phyloP scores from a whole-genome alignment of 352 stramenopile species.

The Phytophthora podocarpi region DNA sequence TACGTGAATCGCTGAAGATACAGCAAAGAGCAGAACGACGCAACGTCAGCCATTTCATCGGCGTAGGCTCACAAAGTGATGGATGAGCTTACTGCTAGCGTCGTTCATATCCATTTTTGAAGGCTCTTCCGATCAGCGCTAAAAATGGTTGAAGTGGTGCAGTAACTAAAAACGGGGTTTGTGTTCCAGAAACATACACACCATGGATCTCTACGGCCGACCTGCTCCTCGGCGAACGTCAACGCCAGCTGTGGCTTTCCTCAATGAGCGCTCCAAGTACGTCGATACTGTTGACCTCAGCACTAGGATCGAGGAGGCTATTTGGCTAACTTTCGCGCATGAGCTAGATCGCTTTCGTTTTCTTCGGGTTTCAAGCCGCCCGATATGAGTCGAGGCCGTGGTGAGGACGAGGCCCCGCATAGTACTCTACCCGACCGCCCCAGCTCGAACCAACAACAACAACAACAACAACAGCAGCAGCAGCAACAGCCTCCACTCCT shows the following conservation, averaged over 20 bases:
- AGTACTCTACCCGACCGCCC: background rate
- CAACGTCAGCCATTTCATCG: background rate
- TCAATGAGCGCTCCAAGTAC: slow-evolving; percentile 48
- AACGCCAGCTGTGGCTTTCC: slow-evolving; percentile 38
- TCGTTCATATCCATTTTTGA: slow-evolving; percentile 12
- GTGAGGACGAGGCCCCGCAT: slow-evolving; percentile 2
- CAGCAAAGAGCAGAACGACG: background rate
- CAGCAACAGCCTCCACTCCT: slow-evolving; percentile 2
- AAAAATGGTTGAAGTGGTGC: slow-evolving; percentile 7
- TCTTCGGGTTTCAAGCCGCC: slow-evolving; percentile 32
- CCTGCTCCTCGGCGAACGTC: slow-evolving; percentile 33
- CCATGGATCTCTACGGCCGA: slow-evolving; percentile 59
- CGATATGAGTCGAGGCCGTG: background rate
- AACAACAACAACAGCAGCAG: slow-evolving; percentile 11
- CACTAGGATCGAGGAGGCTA: background rate
- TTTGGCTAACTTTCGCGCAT: background rate
- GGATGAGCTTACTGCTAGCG: background rate
- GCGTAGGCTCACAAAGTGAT: background rate
- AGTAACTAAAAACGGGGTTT: slow-evolving; percentile 8
- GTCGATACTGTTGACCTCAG: background rate
- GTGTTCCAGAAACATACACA: slow-evolving; percentile 6
- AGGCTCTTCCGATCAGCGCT: no score
- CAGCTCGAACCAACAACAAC: slow-evolving; percentile 6
- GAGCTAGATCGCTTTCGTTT: slow-evolving; percentile 34
- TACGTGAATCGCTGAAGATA: slow-evolving; percentile 15